Evolutionary conservation across 805 yeast species (phyloP).

Genomic region (Kodamaea kakaduensis): DNA sequence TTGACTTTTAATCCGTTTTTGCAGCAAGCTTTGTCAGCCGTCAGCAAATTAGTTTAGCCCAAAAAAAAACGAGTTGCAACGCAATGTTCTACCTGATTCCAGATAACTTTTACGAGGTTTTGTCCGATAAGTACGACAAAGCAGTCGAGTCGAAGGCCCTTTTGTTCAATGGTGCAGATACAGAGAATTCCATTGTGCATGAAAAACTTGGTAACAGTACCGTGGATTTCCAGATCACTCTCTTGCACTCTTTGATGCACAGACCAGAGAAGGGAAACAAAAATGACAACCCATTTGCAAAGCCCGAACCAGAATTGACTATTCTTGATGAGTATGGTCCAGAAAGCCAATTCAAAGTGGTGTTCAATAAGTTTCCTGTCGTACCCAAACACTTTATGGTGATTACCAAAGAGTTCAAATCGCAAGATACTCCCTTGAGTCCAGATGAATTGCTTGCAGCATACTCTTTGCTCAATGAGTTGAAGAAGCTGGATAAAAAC

Average conservation of each 20-base stretch:
- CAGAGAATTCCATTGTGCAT: slow-evolving; percentile 28
- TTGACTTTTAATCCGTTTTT: no score
- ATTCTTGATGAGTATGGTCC: slow-evolving; percentile 50
- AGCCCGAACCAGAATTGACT: slow-evolving; percentile 74
- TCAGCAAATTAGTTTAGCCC: not conserved
- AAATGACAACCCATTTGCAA: slow-evolving; percentile 66
- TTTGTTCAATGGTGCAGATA: slow-evolving; percentile 48
- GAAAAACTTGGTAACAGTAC: slow-evolving; percentile 10
- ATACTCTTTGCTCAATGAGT: slow-evolving; percentile 47
- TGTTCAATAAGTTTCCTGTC: slow-evolving; percentile 86
- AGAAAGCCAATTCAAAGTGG: slow-evolving; percentile 51
- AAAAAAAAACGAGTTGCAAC: not conserved
- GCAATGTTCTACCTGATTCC: slow-evolving; percentile 30
- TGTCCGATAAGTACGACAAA: slow-evolving; percentile 39
- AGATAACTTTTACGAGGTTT: slow-evolving; percentile 30
- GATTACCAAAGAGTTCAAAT: slow-evolving; percentile 68
- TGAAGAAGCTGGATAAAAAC: slow-evolving; percentile 36
- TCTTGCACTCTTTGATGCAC: slow-evolving; percentile 31
- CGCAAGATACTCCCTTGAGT: slow-evolving; percentile 68
- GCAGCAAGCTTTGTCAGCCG: no score
- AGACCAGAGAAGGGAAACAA: slow-evolving; percentile 40
- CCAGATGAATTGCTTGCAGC: slow-evolving; percentile 66
- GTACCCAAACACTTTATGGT: slow-evolving; percentile 73
- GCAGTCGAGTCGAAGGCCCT: slow-evolving; percentile 49
- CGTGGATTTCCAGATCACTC: slow-evolving; percentile 27